These are phyloP conservation scores for Fusarium irregulare DNA, from an alignment of 2,329 filamentous ascomycete species.

Conservation along the genomic window DNA sequence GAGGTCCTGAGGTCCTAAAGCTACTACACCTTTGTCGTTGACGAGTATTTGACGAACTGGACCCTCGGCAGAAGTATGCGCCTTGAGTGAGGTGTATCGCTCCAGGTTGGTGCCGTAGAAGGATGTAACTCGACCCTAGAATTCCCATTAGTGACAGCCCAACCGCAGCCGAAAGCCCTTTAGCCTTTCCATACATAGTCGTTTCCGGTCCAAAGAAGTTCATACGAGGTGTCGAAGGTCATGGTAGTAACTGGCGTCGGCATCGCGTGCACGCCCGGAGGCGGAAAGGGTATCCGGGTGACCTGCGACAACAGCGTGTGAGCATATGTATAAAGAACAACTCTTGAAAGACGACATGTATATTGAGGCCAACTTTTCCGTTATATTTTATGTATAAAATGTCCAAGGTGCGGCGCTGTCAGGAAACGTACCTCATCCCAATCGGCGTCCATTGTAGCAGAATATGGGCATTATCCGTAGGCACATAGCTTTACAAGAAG, in stretches of 20 bases:
- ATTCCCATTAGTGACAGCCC: conserved; percentile 40
- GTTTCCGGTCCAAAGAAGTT: conserved; percentile 93
- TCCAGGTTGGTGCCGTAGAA: conserved; percentile 89
- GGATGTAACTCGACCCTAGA: conserved; percentile 85
- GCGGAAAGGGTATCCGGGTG: conserved; percentile 82
- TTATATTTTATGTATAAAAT: background rate
- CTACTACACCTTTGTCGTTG: conserved; percentile 89
- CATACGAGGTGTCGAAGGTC: conserved; percentile 88
- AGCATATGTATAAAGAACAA: conserved; percentile 11
- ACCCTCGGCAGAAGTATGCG: conserved; percentile 78
- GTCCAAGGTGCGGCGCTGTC: background rate
- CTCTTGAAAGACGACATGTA: background rate
- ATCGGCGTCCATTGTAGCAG: conserved; percentile 71
- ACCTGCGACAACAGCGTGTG: conserved; percentile 63
- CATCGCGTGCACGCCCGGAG: conserved; percentile 76
- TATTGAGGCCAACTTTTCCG: background rate
- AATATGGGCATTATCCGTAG: conserved; percentile 51
- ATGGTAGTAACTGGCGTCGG: conserved; percentile 81
- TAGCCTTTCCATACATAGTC: conserved; percentile 74
- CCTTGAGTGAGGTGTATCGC: conserved; percentile 89
- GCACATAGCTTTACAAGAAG: conserved; percentile 48
- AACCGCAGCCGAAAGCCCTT: background rate
- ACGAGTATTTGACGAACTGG: conserved; percentile 89
- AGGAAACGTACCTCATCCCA: conserved; percentile 71
- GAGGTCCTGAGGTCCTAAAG: conserved; percentile 83